phyloP scores from a whole-genome alignment of 345 rosid species.

The Heritiera littoralis region DNA sequence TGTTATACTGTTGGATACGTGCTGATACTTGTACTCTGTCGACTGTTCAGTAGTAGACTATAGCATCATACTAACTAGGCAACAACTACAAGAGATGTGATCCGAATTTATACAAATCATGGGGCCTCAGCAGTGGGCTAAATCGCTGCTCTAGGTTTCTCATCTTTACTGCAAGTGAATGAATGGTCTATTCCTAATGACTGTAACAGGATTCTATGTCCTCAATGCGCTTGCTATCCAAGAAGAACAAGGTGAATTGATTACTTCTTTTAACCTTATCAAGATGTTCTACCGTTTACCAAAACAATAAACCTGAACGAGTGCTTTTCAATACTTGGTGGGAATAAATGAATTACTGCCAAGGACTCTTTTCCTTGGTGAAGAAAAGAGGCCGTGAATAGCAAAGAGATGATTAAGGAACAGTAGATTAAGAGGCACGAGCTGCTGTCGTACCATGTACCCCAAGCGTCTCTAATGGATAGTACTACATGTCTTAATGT shows the following conservation, averaged over 20 bases:
- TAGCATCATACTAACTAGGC: neutral
- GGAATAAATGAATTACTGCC: neutral
- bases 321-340: neutral
- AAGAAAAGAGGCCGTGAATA: neutral
- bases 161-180: neutral
- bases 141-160: too few species aligned
- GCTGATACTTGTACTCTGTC: neutral
- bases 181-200: slow-evolving; percentile 4
- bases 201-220: too few species aligned
- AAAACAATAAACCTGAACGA: neutral
- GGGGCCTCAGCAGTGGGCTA: too few species aligned
- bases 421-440: neutral
- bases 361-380: neutral
- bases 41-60: slow-evolving; percentile 3
- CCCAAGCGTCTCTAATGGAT: too few species aligned
- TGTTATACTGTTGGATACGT: slow-evolving; percentile 8
- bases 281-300: neutral
- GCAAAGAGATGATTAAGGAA: too few species aligned
- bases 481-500: too few species aligned
- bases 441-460: too few species aligned
- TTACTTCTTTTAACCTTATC: neutral
- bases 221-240: neutral
- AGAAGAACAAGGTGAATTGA: neutral
- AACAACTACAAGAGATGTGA: too few species aligned
- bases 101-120: too few species aligned